These are phyloP conservation scores for Mallotus repandus DNA, from an alignment of 441 rosid species.

Conservation along the genomic window DNA sequence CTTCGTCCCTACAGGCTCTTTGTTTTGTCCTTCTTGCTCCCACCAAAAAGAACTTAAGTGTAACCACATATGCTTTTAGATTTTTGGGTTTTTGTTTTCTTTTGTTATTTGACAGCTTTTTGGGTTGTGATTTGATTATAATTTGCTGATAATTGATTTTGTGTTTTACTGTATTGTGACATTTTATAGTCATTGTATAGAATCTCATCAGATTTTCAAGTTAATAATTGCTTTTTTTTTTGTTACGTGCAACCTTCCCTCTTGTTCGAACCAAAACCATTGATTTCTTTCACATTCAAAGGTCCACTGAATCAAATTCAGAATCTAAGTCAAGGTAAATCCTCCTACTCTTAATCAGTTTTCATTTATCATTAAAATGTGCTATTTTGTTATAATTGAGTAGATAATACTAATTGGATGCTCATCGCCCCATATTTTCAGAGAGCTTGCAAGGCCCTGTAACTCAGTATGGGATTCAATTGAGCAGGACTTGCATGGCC, in stretches of 20 bases:
- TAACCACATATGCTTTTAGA: background rate
- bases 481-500: too few species aligned
- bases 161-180: too few species aligned
- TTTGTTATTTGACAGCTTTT: background rate
- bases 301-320: constrained; percentile 32
- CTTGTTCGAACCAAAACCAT: constrained; percentile 76
- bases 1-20: constrained; percentile 71
- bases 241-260: constrained; percentile 58
- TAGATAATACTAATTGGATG: too few species aligned
- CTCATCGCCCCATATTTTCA: too few species aligned
- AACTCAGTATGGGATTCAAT: constrained; percentile 26
- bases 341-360: background rate
- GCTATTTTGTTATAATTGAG: background rate
- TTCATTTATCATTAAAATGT: background rate
- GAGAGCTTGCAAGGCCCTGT: too few species aligned
- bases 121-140: background rate
- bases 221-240: background rate
- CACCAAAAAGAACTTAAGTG: constrained; percentile 28
- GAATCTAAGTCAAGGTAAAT: constrained; percentile 45
- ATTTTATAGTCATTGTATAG: too few species aligned
- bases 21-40: constrained; percentile 74
- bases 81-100: background rate
- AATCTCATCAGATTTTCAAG: too few species aligned
- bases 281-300: constrained; percentile 75
- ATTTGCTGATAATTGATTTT: background rate